Conservation (phyloP, 1,284 basidiomycete species). For the Cryptococcus amylolentus region DNA sequence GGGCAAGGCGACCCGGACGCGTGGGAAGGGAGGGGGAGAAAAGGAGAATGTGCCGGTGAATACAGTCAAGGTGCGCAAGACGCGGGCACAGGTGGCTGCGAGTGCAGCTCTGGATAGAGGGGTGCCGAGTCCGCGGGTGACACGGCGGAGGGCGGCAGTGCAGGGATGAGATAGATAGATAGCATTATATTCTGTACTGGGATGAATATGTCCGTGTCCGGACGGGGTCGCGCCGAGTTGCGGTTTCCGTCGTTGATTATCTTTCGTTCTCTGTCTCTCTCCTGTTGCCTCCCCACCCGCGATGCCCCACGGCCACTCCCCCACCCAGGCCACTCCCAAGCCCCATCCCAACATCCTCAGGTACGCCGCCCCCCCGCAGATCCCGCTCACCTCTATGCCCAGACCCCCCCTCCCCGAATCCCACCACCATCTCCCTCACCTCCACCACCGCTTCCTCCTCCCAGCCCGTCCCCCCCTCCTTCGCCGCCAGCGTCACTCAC, state of each 20-base stretch:
- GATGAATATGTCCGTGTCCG: not conserved
- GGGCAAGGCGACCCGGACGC: not conserved
- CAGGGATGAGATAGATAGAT: not conserved
- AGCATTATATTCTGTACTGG: not conserved
- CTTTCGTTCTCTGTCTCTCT: not conserved
- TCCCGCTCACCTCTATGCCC: not conserved
- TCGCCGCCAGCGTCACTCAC: constrained; percentile 8
- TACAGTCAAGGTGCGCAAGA: not conserved
- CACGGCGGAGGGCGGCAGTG: constrained; percentile 1
- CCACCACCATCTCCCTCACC: constrained; percentile 13
- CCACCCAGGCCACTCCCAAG: constrained; percentile 13
- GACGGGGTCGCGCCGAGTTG: not conserved
- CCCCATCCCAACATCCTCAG: constrained; percentile 1
- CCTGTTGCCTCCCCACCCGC: not conserved
- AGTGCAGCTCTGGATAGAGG: not conserved
- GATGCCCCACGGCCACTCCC: constrained; percentile 10
- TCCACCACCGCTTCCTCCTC: constrained; percentile 3
- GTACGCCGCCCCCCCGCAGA: not conserved
- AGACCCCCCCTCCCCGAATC: constrained; percentile 12
- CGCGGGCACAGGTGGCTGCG: not conserved
- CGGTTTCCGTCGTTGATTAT: not conserved
- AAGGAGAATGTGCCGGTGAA: constrained; percentile 8
- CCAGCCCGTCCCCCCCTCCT: not conserved
- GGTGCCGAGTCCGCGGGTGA: constrained; percentile 7
- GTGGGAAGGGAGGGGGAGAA: not conserved